Conservation (phyloP, 768 basidiomycete genomes). For the Postia placenta region DNA sequence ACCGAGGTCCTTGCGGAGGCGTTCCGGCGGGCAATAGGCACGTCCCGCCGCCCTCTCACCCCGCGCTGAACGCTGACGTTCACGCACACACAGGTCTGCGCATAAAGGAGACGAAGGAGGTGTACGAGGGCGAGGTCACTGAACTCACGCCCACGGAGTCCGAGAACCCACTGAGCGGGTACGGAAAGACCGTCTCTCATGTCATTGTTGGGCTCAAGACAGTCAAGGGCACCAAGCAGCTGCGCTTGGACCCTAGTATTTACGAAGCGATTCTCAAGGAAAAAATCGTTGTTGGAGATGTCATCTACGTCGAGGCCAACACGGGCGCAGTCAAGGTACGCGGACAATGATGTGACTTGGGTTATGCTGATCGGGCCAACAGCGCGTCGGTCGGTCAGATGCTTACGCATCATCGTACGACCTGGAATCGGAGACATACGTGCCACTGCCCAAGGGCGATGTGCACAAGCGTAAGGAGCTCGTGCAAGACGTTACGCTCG, state of each 20-base stretch:
- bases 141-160: constrained; percentile 94
- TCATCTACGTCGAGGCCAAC: constrained; percentile 91
- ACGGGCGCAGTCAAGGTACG: constrained; percentile 91
- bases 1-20: constrained; percentile 95
- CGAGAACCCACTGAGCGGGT: constrained; percentile 95
- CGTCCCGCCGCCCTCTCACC: constrained; percentile 24
- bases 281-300: constrained; percentile 93
- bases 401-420: constrained; percentile 98
- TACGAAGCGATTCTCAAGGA: constrained; percentile 98
- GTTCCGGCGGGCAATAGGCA: constrained; percentile 93
- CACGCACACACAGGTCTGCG: constrained; percentile 61
- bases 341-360: neutral
- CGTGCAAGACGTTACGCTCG: constrained; percentile 91
- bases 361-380: constrained; percentile 3
- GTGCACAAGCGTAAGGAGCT: constrained; percentile 95
- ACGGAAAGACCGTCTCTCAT: constrained; percentile 98
- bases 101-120: constrained; percentile 99
- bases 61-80: neutral
- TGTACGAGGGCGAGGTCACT: constrained; percentile 98
- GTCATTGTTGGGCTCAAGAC: constrained; percentile 96
- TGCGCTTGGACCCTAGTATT: constrained; percentile 89
- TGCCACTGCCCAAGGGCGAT: constrained; percentile 93
- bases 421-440: constrained; percentile 97
- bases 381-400: constrained; percentile 96
- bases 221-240: constrained; percentile 79